These are phyloP conservation scores for Umbellularia californica DNA, from an alignment of 164 flowering plant species.

Conservation along the genomic window DNA sequence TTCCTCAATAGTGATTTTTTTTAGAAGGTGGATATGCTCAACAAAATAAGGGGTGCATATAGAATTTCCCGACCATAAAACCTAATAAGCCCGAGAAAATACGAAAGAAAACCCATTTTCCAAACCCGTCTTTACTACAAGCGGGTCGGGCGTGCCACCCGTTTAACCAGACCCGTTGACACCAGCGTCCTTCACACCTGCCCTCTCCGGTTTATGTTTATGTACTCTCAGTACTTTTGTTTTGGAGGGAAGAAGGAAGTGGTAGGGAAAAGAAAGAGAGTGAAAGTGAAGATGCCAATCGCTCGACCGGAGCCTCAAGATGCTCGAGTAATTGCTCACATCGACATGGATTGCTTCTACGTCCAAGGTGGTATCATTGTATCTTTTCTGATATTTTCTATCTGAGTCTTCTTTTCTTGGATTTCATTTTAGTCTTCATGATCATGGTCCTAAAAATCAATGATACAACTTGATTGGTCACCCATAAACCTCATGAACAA, in stretches of 20 bases:
- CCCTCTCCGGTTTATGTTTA: too few species aligned
- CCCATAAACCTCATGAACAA: background rate
- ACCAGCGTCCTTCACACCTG: too few species aligned
- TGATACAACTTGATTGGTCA: background rate
- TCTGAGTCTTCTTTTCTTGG: conserved; percentile 2
- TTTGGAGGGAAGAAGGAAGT: background rate
- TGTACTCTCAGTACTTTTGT: too few species aligned
- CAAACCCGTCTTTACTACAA: too few species aligned
- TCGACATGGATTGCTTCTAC: conserved; percentile 98
- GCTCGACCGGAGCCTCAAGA: conserved; percentile 67
- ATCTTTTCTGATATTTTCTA: background rate
- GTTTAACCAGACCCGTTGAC: too few species aligned
- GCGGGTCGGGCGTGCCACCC: too few species aligned
- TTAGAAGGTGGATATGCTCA: too few species aligned
- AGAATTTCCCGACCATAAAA: too few species aligned
- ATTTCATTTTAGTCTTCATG: background rate
- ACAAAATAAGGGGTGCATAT: too few species aligned
- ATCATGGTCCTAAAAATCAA: background rate
- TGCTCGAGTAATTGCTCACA: conserved; percentile 78
- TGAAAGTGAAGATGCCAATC: conserved; percentile 58
- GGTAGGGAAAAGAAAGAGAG: background rate
- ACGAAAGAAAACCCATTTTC: too few species aligned
- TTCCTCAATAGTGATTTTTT: too few species aligned
- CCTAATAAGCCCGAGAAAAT: too few species aligned
- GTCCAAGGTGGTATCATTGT: conserved; percentile 65